These are phyloP conservation scores for Nicotiana sylvestris DNA, from an alignment of 257 asterid genomes.

Conservation along the genomic window DNA sequence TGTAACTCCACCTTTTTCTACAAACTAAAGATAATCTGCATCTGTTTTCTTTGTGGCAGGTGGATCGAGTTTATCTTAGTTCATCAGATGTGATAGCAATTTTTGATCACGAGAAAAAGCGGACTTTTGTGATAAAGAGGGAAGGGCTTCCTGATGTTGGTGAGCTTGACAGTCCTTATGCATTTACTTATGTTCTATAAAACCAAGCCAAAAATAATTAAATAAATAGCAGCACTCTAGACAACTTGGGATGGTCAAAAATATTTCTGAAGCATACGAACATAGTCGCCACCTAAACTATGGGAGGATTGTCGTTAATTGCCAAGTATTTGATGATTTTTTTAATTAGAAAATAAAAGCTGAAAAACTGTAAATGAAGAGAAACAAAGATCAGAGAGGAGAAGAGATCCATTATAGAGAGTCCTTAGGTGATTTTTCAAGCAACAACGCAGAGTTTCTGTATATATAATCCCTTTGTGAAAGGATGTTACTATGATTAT, in stretches of 20 bases:
- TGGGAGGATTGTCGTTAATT: background rate
- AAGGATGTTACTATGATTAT: background rate
- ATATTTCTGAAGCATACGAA: background rate
- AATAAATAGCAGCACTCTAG: background rate
- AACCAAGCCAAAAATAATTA: background rate
- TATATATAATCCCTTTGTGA: background rate
- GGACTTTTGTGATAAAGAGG: conserved; percentile 55
- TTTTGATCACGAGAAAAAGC: conserved; percentile 70
- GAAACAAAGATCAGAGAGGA: background rate
- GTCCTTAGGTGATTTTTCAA: background rate
- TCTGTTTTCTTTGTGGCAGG: conserved; percentile 28
- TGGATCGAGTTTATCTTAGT: conserved; percentile 75
- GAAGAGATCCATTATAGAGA: background rate
- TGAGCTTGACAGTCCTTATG: conserved; percentile 16
- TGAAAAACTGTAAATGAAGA: background rate
- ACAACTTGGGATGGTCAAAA: background rate
- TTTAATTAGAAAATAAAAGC: background rate
- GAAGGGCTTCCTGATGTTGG: conserved; percentile 91
- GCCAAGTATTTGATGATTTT: background rate
- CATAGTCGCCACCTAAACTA: background rate
- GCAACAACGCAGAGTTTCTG: background rate
- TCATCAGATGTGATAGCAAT: conserved; percentile 64
- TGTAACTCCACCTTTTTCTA: background rate
- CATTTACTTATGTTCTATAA: background rate
- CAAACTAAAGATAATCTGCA: too few species aligned